Base-by-base conservation (phyloP, 345 rosid species). In the Tarenaya hassleriana region DNA sequence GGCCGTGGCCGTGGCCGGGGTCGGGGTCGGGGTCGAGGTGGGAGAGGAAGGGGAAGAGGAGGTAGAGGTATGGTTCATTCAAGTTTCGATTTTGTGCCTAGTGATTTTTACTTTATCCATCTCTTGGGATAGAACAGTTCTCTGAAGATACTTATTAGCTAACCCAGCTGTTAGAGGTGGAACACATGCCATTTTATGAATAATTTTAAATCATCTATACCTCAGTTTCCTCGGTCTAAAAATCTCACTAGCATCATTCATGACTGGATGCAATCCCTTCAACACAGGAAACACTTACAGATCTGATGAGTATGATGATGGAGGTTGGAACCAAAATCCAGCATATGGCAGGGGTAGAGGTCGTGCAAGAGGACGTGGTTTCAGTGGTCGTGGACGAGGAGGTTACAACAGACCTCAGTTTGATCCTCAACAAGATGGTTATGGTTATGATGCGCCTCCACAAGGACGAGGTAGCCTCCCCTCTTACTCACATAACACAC, bases 341-440 rank as follows among this genome's bases (percentile, higher is more conserved):
- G 86, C 75, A 17, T 68, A 71, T 62, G 24, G 63, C 48, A 75
- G 86, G 65, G 88, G 82, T 24, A 73, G 94, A 63, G 79, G 84
- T 40, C 71, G 86, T 20, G 94, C 86, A 18, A 79, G 89, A 74
- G 89, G 80, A 27, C 75, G 79, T 51, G 69, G 81, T 49, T 74
- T 60, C 67, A 81, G 81, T 42, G 79, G 84, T 64, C 77, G 80
- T 44, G 84, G 86, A 17, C 76, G 84, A 18, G 94, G 82, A 52
- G 88, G 80, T 47, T 84, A 71, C 55, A 72, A 73, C 59, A 84
- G 78, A 14, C 41, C 41, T 37, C 41, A 37, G 15, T 37, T 37
- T 68, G 81, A 76, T 63, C 44, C 40, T 49, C 77, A 60, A 50
- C 78, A 78, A 49, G 75, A 70, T 52, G 80, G 72, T 41, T 74